Base-by-base conservation (phyloP, 768 basidiomycete genomes). In the Ramaria sp. region DNA sequence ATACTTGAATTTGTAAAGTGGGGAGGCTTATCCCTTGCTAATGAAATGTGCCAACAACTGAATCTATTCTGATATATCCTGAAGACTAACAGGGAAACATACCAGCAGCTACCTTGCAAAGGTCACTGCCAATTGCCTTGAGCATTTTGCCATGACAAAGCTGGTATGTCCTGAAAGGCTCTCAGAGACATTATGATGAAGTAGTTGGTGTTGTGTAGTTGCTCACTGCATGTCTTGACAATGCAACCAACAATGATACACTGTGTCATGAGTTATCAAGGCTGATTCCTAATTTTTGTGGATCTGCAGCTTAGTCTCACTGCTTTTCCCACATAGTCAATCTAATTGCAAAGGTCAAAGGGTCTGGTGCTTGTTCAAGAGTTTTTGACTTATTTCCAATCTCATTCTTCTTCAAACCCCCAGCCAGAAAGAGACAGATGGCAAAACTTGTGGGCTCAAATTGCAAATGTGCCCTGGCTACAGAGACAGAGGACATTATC, bases 1-100 rank as follows among this genome's bases (percentile, higher is more conserved):
- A 63, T 69, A 22, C 62, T 73, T 2, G 72, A 72, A 47, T 73
- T 72, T 57, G 66, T 70, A 15, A 51, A 63, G 69, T 71, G 54
- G 17, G 59, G 61, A 55, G 2, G 61, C 67, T 19, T 71, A 67
- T 57, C 38, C 70, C 7, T n/a, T n/a, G n/a, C n/a, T n/a, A n/a
- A n/a, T n/a, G n/a, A 58, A n/a, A n/a, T n/a, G n/a, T n/a, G n/a
- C n/a, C n/a, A n/a, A n/a, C n/a, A n/a, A n/a, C n/a, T n/a, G n/a
- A n/a, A n/a, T n/a, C n/a, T n/a, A n/a, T n/a, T n/a, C n/a, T n/a
- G n/a, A n/a, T n/a, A n/a, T n/a, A n/a, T n/a, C n/a, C n/a, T n/a
- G n/a, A n/a, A n/a, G n/a, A n/a, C n/a, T n/a, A n/a, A n/a, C n/a
- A n/a, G n/a, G n/a, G n/a, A n/a, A n/a, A n/a, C n/a, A n/a, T n/a